Base-by-base conservation (phyloP, 2,329 filamentous ascomycete species). In the Hypoxylon sp. region DNA sequence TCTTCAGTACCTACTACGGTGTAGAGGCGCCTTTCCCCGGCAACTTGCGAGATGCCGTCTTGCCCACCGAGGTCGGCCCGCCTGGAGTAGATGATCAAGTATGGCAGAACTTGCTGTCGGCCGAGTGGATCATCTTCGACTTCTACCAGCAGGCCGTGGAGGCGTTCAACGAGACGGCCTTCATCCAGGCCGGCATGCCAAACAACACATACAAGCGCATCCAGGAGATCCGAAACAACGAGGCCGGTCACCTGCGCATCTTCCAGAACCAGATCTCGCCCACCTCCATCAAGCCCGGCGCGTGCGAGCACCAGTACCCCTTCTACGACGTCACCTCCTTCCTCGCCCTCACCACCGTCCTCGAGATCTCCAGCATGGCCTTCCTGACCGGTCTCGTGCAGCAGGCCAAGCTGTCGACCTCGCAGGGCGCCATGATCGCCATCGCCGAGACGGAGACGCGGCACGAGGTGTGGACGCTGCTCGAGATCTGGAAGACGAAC, bases 81-180 rank as follows among this genome's bases (percentile, higher is more conserved):
- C 62, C 70, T 1, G 73, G 63, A 2, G 61, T 63, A 3, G 74
- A 77, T 36, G 74, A 77, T 45, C 51, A 69, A 7, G 67, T 76
- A 8, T 76, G 70, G 60, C 75, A 77, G 59, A 77, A 76, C 49
- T 66, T 78, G 2, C 66, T 76, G 1, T 61, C 64, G 16, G 74
- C 74, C 11, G 75, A 77, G 61, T 77, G 74, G 75, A 61, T 69
- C 15, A 74, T 77, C 55, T 78, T 69, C 61, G 61, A 59, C 27
- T 76, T 78, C 61, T 77, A 78, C 61, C 62, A 64, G 32, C 68
- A 76, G 48, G 64, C 70, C 6, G 70, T 76, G 0, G 73, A 76
- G 43, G 49, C 51, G 2, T 77, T 76, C 66, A 73, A 71, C 29
- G 34, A 47, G 9, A 57, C 64, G 2, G 52, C 61, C 7, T 76